Conservation (phyloP, 768 basidiomycete genomes). For the Calvatia gigantea region DNA sequence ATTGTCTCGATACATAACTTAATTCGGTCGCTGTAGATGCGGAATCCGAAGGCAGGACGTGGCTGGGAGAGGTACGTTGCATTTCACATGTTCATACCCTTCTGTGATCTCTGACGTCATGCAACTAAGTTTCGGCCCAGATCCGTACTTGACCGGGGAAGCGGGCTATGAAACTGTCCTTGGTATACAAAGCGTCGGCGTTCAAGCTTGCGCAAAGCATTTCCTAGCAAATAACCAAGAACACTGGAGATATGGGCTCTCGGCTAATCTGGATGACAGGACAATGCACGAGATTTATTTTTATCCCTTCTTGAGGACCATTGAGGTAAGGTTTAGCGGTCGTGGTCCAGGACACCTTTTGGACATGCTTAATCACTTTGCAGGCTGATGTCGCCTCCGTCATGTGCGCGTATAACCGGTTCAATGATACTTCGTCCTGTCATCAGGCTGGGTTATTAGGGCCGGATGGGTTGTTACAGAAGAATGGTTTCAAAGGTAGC, state of each 20-base stretch:
- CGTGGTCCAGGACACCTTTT: not conserved
- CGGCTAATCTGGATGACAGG: conserved; percentile 51
- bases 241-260: conserved; percentile 45
- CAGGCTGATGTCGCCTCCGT: conserved; percentile 48
- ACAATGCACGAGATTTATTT: conserved; percentile 52
- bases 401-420: conserved; percentile 52
- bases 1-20: not conserved
- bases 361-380: not conserved
- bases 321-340: conserved; percentile 33
- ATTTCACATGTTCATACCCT: not conserved
- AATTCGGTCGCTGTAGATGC: conserved; percentile 32
- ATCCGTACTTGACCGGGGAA: conserved; percentile 64
- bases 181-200: conserved; percentile 58
- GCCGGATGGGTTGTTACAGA: conserved; percentile 33
- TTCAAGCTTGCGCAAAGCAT: conserved; percentile 59
- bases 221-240: conserved; percentile 48
- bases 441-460: conserved; percentile 52
- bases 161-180: conserved; percentile 55
- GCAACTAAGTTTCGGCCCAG: conserved; percentile 43
- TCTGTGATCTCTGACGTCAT: not conserved
- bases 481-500: conserved; percentile 41
- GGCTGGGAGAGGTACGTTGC: conserved; percentile 42
- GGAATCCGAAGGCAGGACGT: conserved; percentile 47
- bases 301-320: conserved; percentile 47
- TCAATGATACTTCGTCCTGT: conserved; percentile 63